These are phyloP conservation scores for Acorus calamus DNA, from an alignment of 106 monocot genomes.

Conservation along the genomic window DNA sequence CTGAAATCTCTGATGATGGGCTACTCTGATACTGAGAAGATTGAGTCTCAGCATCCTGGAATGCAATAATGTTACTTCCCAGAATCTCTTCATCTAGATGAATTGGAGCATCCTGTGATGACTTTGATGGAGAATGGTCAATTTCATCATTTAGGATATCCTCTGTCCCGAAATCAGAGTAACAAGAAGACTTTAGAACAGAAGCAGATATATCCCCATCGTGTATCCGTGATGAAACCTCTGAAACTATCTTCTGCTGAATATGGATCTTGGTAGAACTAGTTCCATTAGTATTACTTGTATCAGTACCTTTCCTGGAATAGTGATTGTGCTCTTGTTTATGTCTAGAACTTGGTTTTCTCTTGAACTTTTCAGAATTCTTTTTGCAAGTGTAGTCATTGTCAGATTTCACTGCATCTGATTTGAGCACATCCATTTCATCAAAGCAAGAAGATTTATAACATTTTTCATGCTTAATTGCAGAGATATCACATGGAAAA, in stretches of 20 bases:
- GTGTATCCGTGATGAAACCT: neutral
- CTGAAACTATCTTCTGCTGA: slow-evolving; percentile 14
- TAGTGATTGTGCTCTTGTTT: slow-evolving; percentile 18
- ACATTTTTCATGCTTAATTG: slow-evolving; percentile 16
- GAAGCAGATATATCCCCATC: neutral
- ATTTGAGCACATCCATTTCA: slow-evolving; percentile 6
- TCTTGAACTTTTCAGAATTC: slow-evolving; percentile 7
- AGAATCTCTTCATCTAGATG: neutral
- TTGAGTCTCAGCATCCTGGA: too few relatives aligned
- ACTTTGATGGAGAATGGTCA: slow-evolving; percentile 3
- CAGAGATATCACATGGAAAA: slow-evolving; percentile 2
- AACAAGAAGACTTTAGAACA: slow-evolving; percentile 2
- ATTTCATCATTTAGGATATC: neutral
- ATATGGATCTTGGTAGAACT: slow-evolving; percentile 11
- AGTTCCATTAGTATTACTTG: slow-evolving; percentile 6
- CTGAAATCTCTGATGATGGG: neutral
- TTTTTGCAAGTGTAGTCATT: neutral
- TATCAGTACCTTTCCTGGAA: slow-evolving; percentile 12
- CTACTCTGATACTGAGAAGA: too few relatives aligned
- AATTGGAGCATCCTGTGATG: neutral
- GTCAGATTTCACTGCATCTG: neutral
- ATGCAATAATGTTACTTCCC: too few relatives aligned
- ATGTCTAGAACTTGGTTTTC: slow-evolving; percentile 8
- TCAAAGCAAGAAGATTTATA: slow-evolving; percentile 10
- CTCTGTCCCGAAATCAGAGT: neutral